These are phyloP conservation scores for Ceratocystis eucalypticola DNA, from an alignment of 2,329 filamentous ascomycete genomes.

Conservation along the genomic window DNA sequence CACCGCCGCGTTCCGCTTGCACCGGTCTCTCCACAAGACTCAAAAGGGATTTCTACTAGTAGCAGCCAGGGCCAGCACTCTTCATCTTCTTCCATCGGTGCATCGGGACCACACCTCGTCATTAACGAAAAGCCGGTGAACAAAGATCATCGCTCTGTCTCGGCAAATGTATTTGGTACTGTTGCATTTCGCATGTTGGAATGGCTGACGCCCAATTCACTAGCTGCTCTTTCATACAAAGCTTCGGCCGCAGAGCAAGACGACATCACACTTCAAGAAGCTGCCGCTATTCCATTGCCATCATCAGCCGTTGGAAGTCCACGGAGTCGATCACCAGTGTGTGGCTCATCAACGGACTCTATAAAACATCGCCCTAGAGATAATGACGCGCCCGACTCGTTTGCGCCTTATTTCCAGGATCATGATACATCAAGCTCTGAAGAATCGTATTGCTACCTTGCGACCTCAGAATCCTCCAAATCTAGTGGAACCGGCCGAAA, in stretches of 20 bases:
- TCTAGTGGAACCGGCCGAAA: constrained; percentile 2
- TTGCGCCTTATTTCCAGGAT: neutral
- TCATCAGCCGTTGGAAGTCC: constrained; percentile 12
- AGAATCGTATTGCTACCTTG: neutral
- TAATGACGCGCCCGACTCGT: neutral
- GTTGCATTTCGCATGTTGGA: constrained; percentile 57
- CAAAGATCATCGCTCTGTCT: constrained; percentile 47
- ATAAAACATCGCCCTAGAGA: neutral
- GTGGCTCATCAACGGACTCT: neutral
- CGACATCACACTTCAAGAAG: constrained; percentile 15
- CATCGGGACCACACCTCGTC: constrained; percentile 5
- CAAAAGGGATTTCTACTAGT: neutral
- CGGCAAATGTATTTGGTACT: constrained; percentile 50
- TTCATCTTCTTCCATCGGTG: neutral
- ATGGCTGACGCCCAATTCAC: constrained; percentile 46
- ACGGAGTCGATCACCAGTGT: constrained; percentile 7
- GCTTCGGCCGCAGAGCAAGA: constrained; percentile 17
- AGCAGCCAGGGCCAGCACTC: neutral
- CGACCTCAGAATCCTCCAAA: constrained; percentile 1
- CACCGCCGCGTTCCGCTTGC: neutral
- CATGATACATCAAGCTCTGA: neutral
- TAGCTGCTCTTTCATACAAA: constrained; percentile 12
- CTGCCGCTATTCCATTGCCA: constrained; percentile 16
- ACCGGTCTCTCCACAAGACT: neutral
- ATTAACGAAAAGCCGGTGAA: constrained; percentile 35